Evolutionary conservation across 2,329 filamentous ascomycete genomes (phyloP), one percentile per base, ranked within the genome.

Genomic region (Myriangium duriaei): DNA sequence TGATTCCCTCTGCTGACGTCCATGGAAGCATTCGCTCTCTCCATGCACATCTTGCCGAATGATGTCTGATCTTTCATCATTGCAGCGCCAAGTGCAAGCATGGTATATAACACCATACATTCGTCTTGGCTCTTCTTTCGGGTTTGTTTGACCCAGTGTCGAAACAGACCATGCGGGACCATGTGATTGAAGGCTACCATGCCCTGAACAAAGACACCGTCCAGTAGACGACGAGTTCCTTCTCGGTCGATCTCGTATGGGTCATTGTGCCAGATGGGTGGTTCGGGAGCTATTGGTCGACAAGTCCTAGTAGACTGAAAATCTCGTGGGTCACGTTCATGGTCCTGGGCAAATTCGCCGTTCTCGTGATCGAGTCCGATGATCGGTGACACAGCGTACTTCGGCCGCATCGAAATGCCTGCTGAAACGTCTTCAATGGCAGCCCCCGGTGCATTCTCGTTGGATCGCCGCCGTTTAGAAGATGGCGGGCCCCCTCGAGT

Each of bases 81-180:
- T 1, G 71, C 52, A 4, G 71, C 68, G 1, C 70, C 73, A 47
- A 75, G 51, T 2, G 72, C 67, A 43, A 79, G 61, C 47, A 77
- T 64, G 1, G 69, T 64, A 50, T 79, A 76, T 7, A 79, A 56
- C 3, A 78, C 58, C 68, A 76, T 74, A 29, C 69, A 60, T 48
- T 78, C 73, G 16, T 52, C 49, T 15, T 49, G 48, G 26, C 42
- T 50, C 41, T 57, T 57, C 2, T 49, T 41, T 12, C 40, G 38
- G 21, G 40, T 47, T 29, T 70, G 64, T 47, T 72, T 74, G 21
- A 72, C 55, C 75, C 75, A 79, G 14, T 58, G 49, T 16, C 64
- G 56, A 45, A 79, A 77, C 7, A 64, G 59, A 28, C 59, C 53
- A 24, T 63, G 61, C 2, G 74, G 72, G 41, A 76, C 72, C 45